These are phyloP conservation scores for Pochonia chlamydosporia DNA, from an alignment of 2,329 filamentous ascomycete species.

Conservation along the genomic window DNA sequence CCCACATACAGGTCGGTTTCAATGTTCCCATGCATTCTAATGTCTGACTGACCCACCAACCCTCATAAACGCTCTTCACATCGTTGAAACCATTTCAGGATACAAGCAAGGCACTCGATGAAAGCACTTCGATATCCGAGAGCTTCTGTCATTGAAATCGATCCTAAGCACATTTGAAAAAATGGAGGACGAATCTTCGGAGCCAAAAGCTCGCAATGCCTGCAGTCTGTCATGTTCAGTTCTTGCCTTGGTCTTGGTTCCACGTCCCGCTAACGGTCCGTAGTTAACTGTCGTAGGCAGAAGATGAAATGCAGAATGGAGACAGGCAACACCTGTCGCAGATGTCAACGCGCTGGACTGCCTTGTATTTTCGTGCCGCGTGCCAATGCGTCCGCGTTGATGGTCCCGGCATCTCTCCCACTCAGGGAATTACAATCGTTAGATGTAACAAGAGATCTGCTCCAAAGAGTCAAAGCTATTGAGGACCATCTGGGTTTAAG, in stretches of 20 bases:
- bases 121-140: too few species aligned
- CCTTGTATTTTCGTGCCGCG: conserved; percentile 34
- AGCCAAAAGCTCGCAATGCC: conserved; percentile 6
- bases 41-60: too few species aligned
- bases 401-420: conserved; percentile 12
- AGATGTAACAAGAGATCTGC: conserved; percentile 2
- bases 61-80: too few species aligned
- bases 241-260: neutral
- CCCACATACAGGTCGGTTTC: too few species aligned
- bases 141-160: too few species aligned
- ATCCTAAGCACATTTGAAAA: too few species aligned
- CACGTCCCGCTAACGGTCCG: neutral
- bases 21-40: too few species aligned
- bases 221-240: conserved; percentile 1
- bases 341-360: conserved; percentile 26
- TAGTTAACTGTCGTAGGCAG: conserved; percentile 22
- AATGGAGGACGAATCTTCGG: conserved; percentile 5
- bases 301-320: conserved; percentile 34
- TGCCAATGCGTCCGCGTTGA: conserved; percentile 24
- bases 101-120: too few species aligned
- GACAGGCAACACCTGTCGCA: conserved; percentile 24
- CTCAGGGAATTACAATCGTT: neutral
- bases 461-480: conserved; percentile 4
- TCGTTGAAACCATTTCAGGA: too few species aligned
- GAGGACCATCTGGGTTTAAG: conserved; percentile 4